Percentiles rank a stretch among this genome's conserved stretches.
Conservation (phyloP, 345 rosid genomes). For the Cochlearia excelsa region DNA sequence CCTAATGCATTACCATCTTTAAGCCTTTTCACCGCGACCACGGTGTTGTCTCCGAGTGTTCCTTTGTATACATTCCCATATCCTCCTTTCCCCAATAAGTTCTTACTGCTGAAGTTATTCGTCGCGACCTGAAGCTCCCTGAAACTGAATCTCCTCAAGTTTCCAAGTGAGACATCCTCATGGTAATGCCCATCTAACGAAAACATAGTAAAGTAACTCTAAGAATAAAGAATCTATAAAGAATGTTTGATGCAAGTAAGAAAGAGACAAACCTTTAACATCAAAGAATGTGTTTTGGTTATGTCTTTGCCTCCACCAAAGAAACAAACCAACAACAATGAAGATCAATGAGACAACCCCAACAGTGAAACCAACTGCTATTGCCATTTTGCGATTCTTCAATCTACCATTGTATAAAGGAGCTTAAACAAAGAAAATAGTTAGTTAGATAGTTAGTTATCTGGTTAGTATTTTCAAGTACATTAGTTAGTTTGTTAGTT, state of each 20-base stretch:
- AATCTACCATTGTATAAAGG: conserved; percentile 39
- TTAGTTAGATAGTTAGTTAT: no score
- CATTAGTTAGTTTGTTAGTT: conserved; percentile 18
- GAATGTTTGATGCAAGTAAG: conserved; percentile 15
- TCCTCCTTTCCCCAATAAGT: conserved; percentile 41
- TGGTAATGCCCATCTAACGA: conserved; percentile 35
- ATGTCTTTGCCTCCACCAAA: conserved; percentile 85
- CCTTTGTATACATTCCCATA: conserved; percentile 45
- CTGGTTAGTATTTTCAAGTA: background rate
- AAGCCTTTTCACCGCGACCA: conserved; percentile 43
- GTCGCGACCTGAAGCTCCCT: conserved; percentile 41
- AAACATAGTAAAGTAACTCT: conserved; percentile 1
- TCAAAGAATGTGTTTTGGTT: conserved; percentile 66
- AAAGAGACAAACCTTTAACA: conserved; percentile 60
- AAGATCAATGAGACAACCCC: conserved; percentile 59
- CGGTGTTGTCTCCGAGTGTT: conserved; percentile 28
- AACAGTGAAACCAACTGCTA: conserved; percentile 70
- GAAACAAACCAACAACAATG: conserved; percentile 61
- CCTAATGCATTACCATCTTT: conserved; percentile 42
- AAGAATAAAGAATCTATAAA: conserved; percentile 13
- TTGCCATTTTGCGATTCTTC: conserved; percentile 63
- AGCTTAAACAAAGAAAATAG: conserved; percentile 32
- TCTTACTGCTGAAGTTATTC: conserved; percentile 40
- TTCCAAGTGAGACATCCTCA: conserved; percentile 42
- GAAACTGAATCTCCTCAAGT: conserved; percentile 38